Conservation (phyloP, 495 filamentous ascomycete species). For the Neurospora sp. region DNA sequence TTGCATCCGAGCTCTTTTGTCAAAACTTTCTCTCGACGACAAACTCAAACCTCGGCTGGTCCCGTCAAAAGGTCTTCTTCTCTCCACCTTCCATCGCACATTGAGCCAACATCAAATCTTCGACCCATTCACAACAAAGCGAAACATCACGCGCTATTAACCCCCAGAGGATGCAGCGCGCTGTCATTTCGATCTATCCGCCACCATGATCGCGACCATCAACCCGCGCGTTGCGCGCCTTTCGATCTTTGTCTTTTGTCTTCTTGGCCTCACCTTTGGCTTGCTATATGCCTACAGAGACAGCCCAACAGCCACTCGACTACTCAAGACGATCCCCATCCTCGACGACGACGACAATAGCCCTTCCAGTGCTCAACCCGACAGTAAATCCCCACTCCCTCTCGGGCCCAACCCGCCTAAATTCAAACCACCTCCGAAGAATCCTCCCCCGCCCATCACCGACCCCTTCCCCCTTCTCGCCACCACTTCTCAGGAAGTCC, state of each 20-base stretch:
- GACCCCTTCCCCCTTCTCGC: constrained; percentile 26
- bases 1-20: not conserved
- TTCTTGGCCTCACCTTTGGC: constrained; percentile 13
- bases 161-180: not conserved
- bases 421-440: constrained; percentile 31
- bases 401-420: constrained; percentile 8
- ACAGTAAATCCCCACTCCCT: constrained; percentile 11
- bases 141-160: not conserved
- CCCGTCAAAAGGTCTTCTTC: not conserved
- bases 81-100: not conserved
- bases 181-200: not conserved
- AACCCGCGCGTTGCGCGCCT: constrained; percentile 1
- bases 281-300: constrained; percentile 12
- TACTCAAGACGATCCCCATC: constrained; percentile 15
- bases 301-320: constrained; percentile 4
- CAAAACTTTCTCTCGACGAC: not conserved
- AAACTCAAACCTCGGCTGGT: not conserved
- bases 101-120: not conserved
- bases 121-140: not conserved
- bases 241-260: not conserved
- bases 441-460: constrained; percentile 26
- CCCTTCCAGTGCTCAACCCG: not conserved
- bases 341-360: constrained; percentile 13
- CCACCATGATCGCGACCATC: not conserved
- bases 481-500: constrained; percentile 8